A percentile compares a stretch with the other conserved stretches of the same genome.
Conservation (phyloP, 2,329 filamentous ascomycete genomes). For the Neonectria punicea region DNA sequence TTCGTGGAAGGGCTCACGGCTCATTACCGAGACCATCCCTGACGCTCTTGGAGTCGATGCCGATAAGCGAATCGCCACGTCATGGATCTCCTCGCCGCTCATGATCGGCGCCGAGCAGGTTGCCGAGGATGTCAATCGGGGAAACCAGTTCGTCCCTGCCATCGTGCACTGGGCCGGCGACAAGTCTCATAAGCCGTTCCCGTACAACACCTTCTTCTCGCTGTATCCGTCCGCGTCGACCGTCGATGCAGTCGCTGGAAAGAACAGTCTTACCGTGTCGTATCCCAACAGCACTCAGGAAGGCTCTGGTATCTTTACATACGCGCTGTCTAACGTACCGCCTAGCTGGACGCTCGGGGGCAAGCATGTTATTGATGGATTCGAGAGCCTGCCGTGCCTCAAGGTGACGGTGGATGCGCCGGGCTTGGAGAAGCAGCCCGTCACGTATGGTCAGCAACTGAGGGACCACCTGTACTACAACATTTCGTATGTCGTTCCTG, state of each 20-base stretch:
- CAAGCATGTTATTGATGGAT: slow-evolving; percentile 43
- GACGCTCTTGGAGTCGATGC: slow-evolving; percentile 47
- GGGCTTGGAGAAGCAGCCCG: slow-evolving; percentile 49
- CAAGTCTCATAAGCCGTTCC: slow-evolving; percentile 50
- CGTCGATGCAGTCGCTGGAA: slow-evolving; percentile 51
- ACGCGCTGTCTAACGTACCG: slow-evolving; percentile 51
- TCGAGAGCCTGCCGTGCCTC: slow-evolving; percentile 53
- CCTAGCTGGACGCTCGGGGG: slow-evolving; percentile 51
- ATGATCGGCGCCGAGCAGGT: slow-evolving; percentile 56
- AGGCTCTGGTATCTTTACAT: slow-evolving; percentile 53
- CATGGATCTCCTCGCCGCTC: slow-evolving; percentile 54
- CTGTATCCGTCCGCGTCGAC: slow-evolving; percentile 56
- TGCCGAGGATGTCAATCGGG: slow-evolving; percentile 50
- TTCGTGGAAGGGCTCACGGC: slow-evolving; percentile 47
- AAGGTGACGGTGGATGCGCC: slow-evolving; percentile 50
- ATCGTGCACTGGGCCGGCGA: slow-evolving; percentile 59
- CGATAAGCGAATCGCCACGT: slow-evolving; percentile 46
- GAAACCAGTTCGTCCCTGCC: slow-evolving; percentile 55
- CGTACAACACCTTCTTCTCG: slow-evolving; percentile 52
- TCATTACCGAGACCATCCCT: slow-evolving; percentile 49
- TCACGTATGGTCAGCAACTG: slow-evolving; percentile 50
- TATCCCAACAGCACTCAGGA: slow-evolving; percentile 54
- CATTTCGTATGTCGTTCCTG: slow-evolving; percentile 56
- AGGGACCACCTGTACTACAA: slow-evolving; percentile 58
- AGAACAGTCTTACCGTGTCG: slow-evolving; percentile 46